Evolutionary conservation across 495 filamentous ascomycete genomes (phyloP).

Genomic region (Evansstolkia leycettana): DNA sequence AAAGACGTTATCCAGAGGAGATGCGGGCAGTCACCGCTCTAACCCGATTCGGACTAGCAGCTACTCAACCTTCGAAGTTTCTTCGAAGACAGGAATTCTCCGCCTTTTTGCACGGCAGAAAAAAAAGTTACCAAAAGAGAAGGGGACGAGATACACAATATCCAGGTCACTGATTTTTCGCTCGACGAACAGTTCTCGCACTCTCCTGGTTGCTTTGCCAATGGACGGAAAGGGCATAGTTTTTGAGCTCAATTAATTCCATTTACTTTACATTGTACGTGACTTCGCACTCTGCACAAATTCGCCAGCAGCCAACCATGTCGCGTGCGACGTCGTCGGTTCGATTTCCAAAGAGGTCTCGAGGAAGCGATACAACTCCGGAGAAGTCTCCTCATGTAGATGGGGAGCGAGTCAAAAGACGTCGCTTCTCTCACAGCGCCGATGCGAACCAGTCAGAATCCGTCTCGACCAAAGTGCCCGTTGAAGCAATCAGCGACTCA

Average conservation of each 20-base stretch:
- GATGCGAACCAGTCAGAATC: background rate
- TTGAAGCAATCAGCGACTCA: too few relatives aligned
- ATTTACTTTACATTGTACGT: too few relatives aligned
- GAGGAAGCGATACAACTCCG: slow-evolving; percentile 18
- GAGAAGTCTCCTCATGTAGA: slow-evolving; percentile 11
- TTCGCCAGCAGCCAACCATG: too few relatives aligned
- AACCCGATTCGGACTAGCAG: background rate
- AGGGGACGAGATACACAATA: too few relatives aligned
- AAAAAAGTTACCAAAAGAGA: background rate
- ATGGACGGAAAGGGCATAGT: too few relatives aligned
- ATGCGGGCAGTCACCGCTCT: background rate
- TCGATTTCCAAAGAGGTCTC: slow-evolving; percentile 23
- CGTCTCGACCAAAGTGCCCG: background rate
- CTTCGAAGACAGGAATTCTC: background rate
- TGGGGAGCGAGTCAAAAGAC: slow-evolving; percentile 21
- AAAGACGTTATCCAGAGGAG: too few relatives aligned
- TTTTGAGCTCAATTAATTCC: too few relatives aligned
- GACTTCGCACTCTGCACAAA: too few relatives aligned
- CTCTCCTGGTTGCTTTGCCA: too few relatives aligned
- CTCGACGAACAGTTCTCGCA: too few relatives aligned
- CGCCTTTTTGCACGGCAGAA: background rate
- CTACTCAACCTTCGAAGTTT: background rate
- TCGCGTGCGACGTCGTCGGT: slow-evolving; percentile 8
- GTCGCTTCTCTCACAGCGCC: slow-evolving; percentile 16
- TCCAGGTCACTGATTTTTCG: too few relatives aligned